phyloP scores from a whole-genome alignment of 768 basidiomycete species.

The Coprinopsis strossmayeri region DNA sequence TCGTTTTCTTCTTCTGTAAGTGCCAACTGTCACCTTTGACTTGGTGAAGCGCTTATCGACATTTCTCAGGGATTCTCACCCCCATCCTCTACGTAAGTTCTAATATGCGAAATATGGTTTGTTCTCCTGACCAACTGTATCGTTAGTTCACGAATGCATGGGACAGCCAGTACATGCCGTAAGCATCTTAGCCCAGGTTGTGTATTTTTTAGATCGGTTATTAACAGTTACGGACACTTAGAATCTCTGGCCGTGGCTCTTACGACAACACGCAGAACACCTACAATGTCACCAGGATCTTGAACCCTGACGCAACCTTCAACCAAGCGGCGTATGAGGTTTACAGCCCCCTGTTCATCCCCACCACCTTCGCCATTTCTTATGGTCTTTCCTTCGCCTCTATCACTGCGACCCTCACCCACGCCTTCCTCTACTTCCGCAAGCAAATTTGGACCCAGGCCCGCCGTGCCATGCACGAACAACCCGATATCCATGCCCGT shows the following conservation, averaged over 20 bases:
- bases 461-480: constrained; percentile 65
- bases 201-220: too few species aligned
- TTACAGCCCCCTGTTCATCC: constrained; percentile 60
- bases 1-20: constrained; percentile 64
- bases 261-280: constrained; percentile 54
- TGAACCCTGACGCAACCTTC: constrained; percentile 48
- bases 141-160: constrained; percentile 56
- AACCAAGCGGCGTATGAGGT: constrained; percentile 46
- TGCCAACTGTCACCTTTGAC: not conserved
- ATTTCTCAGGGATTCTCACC: constrained; percentile 41
- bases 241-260: constrained; percentile 56
- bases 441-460: constrained; percentile 73
- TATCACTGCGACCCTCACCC: constrained; percentile 68
- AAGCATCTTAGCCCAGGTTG: too few species aligned
- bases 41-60: not conserved
- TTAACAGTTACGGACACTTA: too few species aligned
- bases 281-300: constrained; percentile 55
- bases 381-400: constrained; percentile 83
- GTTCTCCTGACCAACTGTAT: not conserved
- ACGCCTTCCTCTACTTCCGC: constrained; percentile 68
- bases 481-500: constrained; percentile 80
- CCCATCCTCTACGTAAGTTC: constrained; percentile 49
- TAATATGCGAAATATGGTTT: not conserved
- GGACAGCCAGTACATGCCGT: constrained; percentile 53
- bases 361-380: constrained; percentile 68